These are phyloP conservation scores for Parathielavia hyrcaniae DNA, from an alignment of 495 filamentous ascomycete species.

Conservation along the genomic window DNA sequence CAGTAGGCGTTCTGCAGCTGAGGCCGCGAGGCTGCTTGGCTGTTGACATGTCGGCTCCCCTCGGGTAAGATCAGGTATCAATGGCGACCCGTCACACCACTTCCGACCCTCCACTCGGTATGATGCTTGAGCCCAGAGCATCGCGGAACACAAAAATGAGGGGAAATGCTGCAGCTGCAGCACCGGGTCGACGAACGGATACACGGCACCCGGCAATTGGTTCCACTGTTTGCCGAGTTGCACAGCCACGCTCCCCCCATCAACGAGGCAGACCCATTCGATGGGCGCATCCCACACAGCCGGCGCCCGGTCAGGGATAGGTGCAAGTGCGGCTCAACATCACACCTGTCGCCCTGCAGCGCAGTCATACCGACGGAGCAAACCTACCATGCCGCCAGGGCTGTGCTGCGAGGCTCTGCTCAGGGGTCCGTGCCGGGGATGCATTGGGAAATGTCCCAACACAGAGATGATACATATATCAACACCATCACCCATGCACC, in stretches of 20 bases:
- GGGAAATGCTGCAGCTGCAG: too few relatives aligned
- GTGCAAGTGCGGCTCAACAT: neutral
- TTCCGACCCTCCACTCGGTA: neutral
- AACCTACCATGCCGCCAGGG: neutral
- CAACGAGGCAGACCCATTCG: neutral
- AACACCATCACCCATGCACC: too few relatives aligned
- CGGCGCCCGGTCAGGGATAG: neutral
- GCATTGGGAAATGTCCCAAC: too few relatives aligned
- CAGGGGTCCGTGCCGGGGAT: too few relatives aligned
- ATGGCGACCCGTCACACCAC: too few relatives aligned
- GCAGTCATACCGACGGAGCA: neutral
- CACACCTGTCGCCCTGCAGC: neutral
- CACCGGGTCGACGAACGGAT: neutral
- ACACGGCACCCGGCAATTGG: neutral
- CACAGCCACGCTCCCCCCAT: neutral
- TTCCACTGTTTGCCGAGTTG: neutral
- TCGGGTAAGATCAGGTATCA: too few relatives aligned
- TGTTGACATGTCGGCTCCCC: neutral
- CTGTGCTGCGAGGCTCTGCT: neutral
- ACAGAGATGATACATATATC: too few relatives aligned
- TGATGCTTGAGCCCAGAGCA: too few relatives aligned
- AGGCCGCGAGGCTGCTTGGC: neutral
- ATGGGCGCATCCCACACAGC: neutral
- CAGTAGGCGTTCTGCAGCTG: neutral
- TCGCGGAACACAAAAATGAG: neutral